These are phyloP conservation scores for Boletus reticulatus DNA, from an alignment of 768 basidiomycete species.

Conservation along the genomic window DNA sequence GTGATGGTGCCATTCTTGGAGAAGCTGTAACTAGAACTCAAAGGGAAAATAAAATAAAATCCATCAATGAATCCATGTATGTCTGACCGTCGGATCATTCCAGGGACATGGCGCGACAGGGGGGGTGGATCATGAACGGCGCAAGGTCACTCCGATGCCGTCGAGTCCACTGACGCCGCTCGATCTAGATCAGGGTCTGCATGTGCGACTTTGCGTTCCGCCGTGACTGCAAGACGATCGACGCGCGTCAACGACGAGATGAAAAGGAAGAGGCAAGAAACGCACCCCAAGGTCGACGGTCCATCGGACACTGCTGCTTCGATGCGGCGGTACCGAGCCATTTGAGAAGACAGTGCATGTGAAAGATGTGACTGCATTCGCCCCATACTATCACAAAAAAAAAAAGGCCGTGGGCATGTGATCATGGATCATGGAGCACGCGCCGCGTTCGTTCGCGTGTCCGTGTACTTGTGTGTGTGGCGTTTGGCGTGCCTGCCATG, in stretches of 20 bases:
- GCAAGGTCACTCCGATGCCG: background rate
- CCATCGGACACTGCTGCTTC: conserved; percentile 99
- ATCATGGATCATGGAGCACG: no score
- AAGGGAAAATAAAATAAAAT: background rate
- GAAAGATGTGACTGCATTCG: conserved; percentile 95
- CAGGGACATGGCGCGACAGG: no score
- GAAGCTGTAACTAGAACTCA: background rate
- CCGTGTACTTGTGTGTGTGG: no score
- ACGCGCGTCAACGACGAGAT: no score
- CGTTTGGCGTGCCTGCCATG: no score
- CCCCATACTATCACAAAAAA: conserved; percentile 83
- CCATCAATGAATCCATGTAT: background rate
- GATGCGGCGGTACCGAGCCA: conserved; percentile 90
- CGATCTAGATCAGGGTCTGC: background rate
- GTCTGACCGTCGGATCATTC: background rate
- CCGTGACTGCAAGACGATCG: conserved; percentile 36
- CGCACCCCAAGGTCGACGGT: conserved; percentile 89
- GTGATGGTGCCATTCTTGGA: background rate
- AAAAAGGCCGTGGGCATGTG: no score
- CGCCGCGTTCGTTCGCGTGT: no score
- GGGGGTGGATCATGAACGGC: no score
- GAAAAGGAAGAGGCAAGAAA: conserved; percentile 1
- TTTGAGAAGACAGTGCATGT: conserved; percentile 97
- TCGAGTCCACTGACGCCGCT: background rate
- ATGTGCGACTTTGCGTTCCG: conserved; percentile 48